phyloP scores from a whole-genome alignment of 2,329 filamentous ascomycete species.

The Neofusicoccum kwambonambiense region DNA sequence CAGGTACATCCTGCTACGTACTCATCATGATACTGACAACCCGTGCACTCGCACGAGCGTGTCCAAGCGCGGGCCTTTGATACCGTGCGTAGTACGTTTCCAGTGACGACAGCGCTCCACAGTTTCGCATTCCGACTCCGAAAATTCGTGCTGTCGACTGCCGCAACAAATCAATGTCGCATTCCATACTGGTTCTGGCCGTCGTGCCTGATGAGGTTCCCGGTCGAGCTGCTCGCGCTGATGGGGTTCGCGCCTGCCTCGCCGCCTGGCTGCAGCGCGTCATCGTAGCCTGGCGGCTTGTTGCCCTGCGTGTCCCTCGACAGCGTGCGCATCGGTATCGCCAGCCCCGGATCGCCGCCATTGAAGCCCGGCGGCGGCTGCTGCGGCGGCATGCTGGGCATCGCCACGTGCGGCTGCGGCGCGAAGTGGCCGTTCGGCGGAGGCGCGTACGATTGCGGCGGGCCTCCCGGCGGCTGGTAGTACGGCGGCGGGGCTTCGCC shows the following conservation, averaged over 20 bases:
- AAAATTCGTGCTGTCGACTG: neutral
- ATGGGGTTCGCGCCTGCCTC: neutral
- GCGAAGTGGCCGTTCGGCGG: neutral
- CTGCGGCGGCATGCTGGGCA: conserved; percentile 5
- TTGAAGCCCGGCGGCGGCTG: neutral
- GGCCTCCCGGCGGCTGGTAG: conserved; percentile 26
- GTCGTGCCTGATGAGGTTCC: conserved; percentile 6
- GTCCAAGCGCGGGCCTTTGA: too few relatives aligned
- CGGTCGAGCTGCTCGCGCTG: conserved; percentile 11
- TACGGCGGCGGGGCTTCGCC: conserved; percentile 68
- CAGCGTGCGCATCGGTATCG: conserved; percentile 41
- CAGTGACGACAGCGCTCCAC: too few relatives aligned
- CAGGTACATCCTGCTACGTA: too few relatives aligned
- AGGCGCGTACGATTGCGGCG: neutral
- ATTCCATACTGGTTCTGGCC: neutral
- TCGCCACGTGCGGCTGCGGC: too few relatives aligned
- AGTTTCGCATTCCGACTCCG: too few relatives aligned
- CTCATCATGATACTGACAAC: too few relatives aligned
- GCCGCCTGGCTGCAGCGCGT: conserved; percentile 10
- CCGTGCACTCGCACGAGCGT: too few relatives aligned
- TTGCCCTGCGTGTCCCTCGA: conserved; percentile 33
- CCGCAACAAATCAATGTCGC: neutral
- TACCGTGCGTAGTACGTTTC: too few relatives aligned
- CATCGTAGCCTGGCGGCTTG: conserved; percentile 44
- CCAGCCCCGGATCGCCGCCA: neutral